A percentile compares a stretch with the other conserved stretches of the same genome.
These are phyloP conservation scores for Coemansia guatemalensis DNA, from an alignment of 192 early-diverging fungal species.

Conservation along the genomic window DNA sequence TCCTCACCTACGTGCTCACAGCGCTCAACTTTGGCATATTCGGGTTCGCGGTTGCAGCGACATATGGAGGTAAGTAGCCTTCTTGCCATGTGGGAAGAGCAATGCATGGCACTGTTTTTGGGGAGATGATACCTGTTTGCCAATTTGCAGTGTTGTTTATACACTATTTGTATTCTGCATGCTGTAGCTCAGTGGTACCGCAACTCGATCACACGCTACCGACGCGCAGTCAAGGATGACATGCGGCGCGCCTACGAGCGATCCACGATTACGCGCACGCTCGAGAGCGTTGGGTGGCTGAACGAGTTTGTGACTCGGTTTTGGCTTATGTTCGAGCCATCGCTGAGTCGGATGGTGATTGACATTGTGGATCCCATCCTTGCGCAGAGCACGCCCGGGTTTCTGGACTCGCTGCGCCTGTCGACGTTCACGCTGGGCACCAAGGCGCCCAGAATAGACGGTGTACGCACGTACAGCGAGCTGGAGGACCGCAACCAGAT, in stretches of 20 bases:
- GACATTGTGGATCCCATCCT: constrained; percentile 72
- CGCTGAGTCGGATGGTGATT: constrained; percentile 72
- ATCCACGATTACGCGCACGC: constrained; percentile 47
- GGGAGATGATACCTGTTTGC: constrained; percentile 1
- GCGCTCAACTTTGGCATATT: constrained; percentile 49
- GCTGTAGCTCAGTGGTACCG: constrained; percentile 68
- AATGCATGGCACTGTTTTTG: constrained; percentile 45
- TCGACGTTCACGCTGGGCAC: constrained; percentile 77
- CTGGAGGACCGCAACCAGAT: constrained; percentile 70
- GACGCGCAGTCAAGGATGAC: constrained; percentile 69
- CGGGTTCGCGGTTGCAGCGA: constrained; percentile 39
- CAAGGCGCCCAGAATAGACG: constrained; percentile 71
- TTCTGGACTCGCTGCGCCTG: constrained; percentile 75
- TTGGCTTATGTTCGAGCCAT: constrained; percentile 91
- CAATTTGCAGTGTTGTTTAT: not conserved
- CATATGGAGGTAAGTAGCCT: constrained; percentile 57
- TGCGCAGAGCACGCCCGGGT: constrained; percentile 71
- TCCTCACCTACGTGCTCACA: constrained; percentile 52
- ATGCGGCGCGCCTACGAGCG: constrained; percentile 63
- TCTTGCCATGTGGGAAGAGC: not conserved
- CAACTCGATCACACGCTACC: constrained; percentile 67
- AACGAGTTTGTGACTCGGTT: constrained; percentile 84
- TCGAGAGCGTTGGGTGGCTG: constrained; percentile 84
- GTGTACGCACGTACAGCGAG: constrained; percentile 70
- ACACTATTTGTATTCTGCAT: constrained; percentile 3